Base-by-base conservation (phyloP, 805 yeast species). In the Metschnikowia lachancei region DNA sequence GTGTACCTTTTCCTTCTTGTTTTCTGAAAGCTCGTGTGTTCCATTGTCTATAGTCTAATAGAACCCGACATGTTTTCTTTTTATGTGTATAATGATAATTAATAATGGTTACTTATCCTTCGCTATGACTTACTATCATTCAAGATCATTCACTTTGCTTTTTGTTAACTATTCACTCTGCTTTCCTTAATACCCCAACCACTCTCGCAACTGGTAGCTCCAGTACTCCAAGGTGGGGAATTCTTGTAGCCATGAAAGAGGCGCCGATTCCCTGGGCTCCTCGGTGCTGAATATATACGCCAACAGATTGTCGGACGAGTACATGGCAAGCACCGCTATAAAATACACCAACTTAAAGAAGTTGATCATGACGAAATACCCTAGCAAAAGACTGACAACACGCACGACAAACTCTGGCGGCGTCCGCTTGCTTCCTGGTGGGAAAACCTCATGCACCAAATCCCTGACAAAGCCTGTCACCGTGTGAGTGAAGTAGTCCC, bases 221-320 rank as follows among this genome's bases (percentile, higher is more conserved):
- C 43, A 46, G 36, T 53, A 55, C 39, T 55, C 59, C n/a, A 55
- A 40, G 42, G 52, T 42, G 13, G 56, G 57, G 17, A 45, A 41
- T 17, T 50, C 50, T 32, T 45, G 47, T 30, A 52, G 22, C 52
- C 54, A 49, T 19, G 56, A 45, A 36, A 49, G 32, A 4, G 46
- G 41, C 13, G 46, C 43, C 20, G 28, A n/a, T 18, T 48, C 49
- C 6, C 30, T 39, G 14, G 36, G 33, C 10, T 45, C 39, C 12
- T n/a, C 28, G 22, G 16, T 19, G 7, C 41, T 39, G 35, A 30
- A 41, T 18, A 39, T 29, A 28, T 44, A 39, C 16, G 39, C 26
- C 3, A 18, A 22, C n/a, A 34, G 30, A 13, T 20, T 20, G 3
- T 36, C 28, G 5, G 45, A 35, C 3, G 43, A 30, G 40, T 24